Evolutionary conservation across 495 filamentous ascomycete species (phyloP).

Genomic region (Lasiosphaeria miniovina): DNA sequence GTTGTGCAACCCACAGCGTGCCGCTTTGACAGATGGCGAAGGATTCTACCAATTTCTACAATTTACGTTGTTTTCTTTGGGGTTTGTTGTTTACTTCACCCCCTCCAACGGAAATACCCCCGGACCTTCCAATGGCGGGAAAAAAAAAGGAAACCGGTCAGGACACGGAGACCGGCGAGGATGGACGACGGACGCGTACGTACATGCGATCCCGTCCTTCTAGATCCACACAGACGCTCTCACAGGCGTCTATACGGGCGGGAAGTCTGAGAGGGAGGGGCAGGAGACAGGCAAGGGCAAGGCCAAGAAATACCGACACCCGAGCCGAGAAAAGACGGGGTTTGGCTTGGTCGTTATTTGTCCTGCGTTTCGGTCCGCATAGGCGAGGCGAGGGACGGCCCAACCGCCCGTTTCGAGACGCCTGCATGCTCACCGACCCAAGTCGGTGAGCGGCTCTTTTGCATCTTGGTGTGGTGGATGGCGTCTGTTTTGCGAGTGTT

Average conservation of each 20-base stretch:
- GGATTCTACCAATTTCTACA: neutral
- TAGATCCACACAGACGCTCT: neutral
- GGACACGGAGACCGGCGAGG: too few relatives aligned
- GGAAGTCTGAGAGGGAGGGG: neutral
- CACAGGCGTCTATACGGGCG: neutral
- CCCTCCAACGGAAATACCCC: too few relatives aligned
- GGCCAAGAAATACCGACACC: neutral
- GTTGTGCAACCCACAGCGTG: too few relatives aligned
- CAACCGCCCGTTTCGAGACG: slow-evolving; percentile 11
- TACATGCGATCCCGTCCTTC: too few relatives aligned
- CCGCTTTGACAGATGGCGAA: neutral
- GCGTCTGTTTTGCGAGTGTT: too few relatives aligned
- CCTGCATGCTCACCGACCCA: slow-evolving; percentile 26
- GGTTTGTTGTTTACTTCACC: too few relatives aligned
- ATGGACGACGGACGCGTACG: too few relatives aligned
- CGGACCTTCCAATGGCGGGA: too few relatives aligned
- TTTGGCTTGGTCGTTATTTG: neutral
- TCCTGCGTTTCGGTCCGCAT: neutral
- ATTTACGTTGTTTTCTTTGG: neutral
- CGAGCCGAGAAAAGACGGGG: neutral
- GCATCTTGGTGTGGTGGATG: too few relatives aligned
- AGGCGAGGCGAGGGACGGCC: slow-evolving; percentile 24
- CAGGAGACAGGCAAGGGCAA: neutral
- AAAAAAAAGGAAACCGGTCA: too few relatives aligned
- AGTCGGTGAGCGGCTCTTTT: slow-evolving; percentile 30